Base-by-base conservation (phyloP, 164 flowering plant genomes). In the Liriodendron chinense region DNA sequence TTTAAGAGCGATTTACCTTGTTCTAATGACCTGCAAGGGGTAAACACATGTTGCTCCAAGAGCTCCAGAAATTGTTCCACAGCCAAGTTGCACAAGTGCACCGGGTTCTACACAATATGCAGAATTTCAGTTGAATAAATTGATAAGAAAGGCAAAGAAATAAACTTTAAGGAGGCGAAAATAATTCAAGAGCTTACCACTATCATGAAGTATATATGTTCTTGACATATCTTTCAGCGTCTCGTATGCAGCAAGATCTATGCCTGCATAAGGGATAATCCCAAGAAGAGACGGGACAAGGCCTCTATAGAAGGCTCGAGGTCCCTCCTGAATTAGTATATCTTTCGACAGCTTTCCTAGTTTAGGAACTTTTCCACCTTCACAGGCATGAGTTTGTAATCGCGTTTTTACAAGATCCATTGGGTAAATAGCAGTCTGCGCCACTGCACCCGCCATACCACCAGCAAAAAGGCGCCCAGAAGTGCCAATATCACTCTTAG, bases 41-140 rank as follows among this genome's bases (percentile, higher is more conserved):
- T 96, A 96, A 76, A 94, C 99, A 82, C 96, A 96, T 1, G 94
- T 88, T 64, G 99, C 99, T 75, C 98, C 98, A 76, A 96, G 89
- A 75, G 98, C 90, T 79, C 98, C 99, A 2, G 99, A 96, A 12
- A 92, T 66, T 48, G 94, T 96, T 71, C 99, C 99, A 79, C 99
- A 94, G 24, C 96, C 92, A 73, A 95, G 83, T 83, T 93, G 98
- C 83, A 90, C 86, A 69, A 96, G 84, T 24, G 93, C 85, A 64
- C 95, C 93, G 21, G 95, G 95, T 80, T 87, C 93, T 89, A 69
- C 76, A 70, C n/a, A 9, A 43, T 12, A 67, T n/a, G 48, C 8
- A 74, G 68, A 21, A 1, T 56, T 74, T 66, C 47, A 74, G 71
- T 65, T 34, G 43, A 4, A 66, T 56, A 23, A 24, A 68, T 10